phyloP scores from a whole-genome alignment of 1,284 basidiomycete genomes.

The Cryptococcus floricola region DNA sequence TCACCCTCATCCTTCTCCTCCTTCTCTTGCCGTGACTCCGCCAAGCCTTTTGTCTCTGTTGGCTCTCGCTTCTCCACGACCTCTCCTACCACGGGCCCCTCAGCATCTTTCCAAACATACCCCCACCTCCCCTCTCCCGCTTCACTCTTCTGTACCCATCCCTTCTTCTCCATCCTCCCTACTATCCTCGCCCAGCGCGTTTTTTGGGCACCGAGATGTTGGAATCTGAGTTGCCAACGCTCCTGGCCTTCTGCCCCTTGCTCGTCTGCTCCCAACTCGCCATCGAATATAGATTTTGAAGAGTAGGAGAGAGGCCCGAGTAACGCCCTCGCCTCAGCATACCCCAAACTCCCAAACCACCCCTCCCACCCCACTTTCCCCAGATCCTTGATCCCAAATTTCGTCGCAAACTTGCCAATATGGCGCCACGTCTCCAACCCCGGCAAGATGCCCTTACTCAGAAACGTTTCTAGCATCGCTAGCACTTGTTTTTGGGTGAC shows the following conservation, averaged over 20 bases:
- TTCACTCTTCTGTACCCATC: constrained; percentile 7
- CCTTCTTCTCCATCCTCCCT: constrained; percentile 3
- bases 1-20: not conserved
- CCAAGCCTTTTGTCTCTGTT: not conserved
- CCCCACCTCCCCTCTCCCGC: constrained; percentile 1
- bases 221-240: not conserved
- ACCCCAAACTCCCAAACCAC: constrained; percentile 6
- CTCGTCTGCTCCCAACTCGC: not conserved
- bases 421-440: constrained; percentile 29
- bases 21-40: not conserved
- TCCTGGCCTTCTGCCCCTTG: not conserved
- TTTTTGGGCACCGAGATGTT: constrained; percentile 7
- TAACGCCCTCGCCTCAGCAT: not conserved
- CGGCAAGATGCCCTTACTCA: constrained; percentile 2
- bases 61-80: not conserved
- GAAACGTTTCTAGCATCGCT: not conserved
- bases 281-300: not conserved
- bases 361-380: constrained; percentile 11
- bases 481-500: not conserved
- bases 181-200: constrained; percentile 8
- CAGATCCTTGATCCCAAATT: not conserved
- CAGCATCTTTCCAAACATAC: constrained; percentile 4
- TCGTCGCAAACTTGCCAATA: constrained; percentile 11
- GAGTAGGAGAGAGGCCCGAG: not conserved
- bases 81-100: not conserved